phyloP scores from a whole-genome alignment of 257 asterid species.

The Ligustrum vulgare region DNA sequence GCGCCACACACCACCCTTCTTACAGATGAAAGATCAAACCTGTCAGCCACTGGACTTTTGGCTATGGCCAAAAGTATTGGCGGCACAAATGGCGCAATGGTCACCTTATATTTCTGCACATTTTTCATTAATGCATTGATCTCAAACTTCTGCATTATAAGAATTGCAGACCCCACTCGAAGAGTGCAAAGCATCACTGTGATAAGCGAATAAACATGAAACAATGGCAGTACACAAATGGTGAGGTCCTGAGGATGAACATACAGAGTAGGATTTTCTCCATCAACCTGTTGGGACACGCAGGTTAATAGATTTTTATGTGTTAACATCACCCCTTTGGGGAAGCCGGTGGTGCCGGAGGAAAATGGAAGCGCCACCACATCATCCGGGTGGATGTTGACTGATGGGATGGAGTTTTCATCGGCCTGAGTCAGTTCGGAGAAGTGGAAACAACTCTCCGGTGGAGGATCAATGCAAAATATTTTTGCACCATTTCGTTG shows the following conservation, averaged over 20 bases:
- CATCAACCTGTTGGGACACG: slow-evolving; percentile 50
- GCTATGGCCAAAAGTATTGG: slow-evolving; percentile 54
- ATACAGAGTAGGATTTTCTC: slow-evolving; percentile 45
- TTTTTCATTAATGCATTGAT: slow-evolving; percentile 33
- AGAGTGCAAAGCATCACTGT: slow-evolving; percentile 39
- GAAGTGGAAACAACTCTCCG: slow-evolving; percentile 28
- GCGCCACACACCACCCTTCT: slow-evolving; percentile 55
- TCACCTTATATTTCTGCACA: slow-evolving; percentile 40
- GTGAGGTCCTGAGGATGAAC: slow-evolving; percentile 25
- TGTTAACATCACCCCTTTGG: slow-evolving; percentile 62
- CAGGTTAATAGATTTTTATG: slow-evolving; percentile 53
- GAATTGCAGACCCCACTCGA: slow-evolving; percentile 43
- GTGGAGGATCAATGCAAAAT: slow-evolving; percentile 30
- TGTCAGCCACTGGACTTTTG: slow-evolving; percentile 35
- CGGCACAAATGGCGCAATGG: slow-evolving; percentile 57
- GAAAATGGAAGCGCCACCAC: slow-evolving; percentile 56
- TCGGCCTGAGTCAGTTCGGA: slow-evolving; percentile 35
- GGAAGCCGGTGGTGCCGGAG: slow-evolving; percentile 65
- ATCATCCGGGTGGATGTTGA: slow-evolving; percentile 34
- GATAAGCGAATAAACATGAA: slow-evolving; percentile 43
- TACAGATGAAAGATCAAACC: slow-evolving; percentile 51
- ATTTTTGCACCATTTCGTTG: slow-evolving; percentile 21
- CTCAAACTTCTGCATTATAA: slow-evolving; percentile 52
- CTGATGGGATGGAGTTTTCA: slow-evolving; percentile 28
- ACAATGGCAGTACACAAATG: slow-evolving; percentile 54